Evolutionary conservation across 805 yeast genomes (phyloP), one percentile per base, ranked within the genome.

Genomic region (Nakazawaea wyomingensis): DNA sequence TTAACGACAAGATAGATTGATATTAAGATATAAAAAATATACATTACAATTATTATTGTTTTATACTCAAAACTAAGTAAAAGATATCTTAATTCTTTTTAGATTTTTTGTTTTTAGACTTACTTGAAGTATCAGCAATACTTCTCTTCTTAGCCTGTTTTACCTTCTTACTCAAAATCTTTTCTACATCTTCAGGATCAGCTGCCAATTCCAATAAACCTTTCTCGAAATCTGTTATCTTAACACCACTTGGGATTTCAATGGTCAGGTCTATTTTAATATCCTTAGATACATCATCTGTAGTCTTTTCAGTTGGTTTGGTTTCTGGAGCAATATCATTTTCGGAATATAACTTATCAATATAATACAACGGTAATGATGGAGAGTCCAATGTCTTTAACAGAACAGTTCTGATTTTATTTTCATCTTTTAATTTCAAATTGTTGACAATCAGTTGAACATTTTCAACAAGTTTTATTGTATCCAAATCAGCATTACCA

Each of bases 141-240:
- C 29, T 41, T 37, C 46, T 42, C 40, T 44, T 45, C 49, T 50
- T 54, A 13, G 69, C 66, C 44, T 65, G 60, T 47, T 67, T 69
- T 47, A 71, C 64, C 57, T 78, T 75, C 51, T 76, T 73, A 37
- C 82, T 80, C 59, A 85, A 71, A 47, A 84, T 68, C 53, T 75
- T 71, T 34, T 74, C 67, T 45, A 82, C 65, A 45, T 79, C 90
- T 18, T 78, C 81, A 49, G 85, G 89, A 53, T 82, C 83, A 44
- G 84, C 83, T 52, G 89, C 85, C 59, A 77, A 67, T 68, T 90
- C 96, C 56, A 86, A 72, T 66, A 90, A 76, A 33, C 88, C 88
- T 57, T 76, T 76, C 52, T 85, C 95, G 61, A 85, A 84, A 20
- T 70, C 64, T 39, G 85, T 66, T 40, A 80, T 64, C 51, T 71